phyloP scores from a whole-genome alignment of 2,329 filamentous ascomycete species.

The Colletotrichum limetticola region DNA sequence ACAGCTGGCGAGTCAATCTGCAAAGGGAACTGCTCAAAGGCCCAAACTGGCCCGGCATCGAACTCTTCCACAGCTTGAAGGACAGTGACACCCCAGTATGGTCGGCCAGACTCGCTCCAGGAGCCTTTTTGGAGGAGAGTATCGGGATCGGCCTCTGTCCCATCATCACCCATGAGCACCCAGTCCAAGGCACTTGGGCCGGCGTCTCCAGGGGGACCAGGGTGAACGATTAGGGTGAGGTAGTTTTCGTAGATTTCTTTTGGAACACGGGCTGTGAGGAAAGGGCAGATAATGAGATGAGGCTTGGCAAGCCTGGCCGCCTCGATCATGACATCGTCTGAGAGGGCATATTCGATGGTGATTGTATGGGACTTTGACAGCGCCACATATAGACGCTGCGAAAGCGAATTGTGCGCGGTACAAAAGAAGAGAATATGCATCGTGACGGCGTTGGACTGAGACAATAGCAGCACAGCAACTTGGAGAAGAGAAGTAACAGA shows the following conservation, averaged over 20 bases:
- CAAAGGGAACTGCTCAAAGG: conserved; percentile 53
- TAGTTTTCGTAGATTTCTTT: conserved; percentile 48
- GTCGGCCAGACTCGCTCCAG: conserved; percentile 44
- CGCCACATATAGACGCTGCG: conserved; percentile 50
- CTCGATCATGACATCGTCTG: conserved; percentile 47
- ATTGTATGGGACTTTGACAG: conserved; percentile 48
- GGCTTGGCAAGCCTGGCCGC: conserved; percentile 49
- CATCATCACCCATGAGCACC: conserved; percentile 54
- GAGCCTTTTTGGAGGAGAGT: conserved; percentile 41
- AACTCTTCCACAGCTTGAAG: conserved; percentile 52
- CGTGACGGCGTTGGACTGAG: conserved; percentile 3
- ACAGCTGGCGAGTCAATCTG: conserved; percentile 51
- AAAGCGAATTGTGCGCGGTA: conserved; percentile 56
- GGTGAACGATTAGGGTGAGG: conserved; percentile 53
- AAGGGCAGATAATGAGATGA: conserved; percentile 54
- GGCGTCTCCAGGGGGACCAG: conserved; percentile 53
- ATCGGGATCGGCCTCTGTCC: conserved; percentile 44
- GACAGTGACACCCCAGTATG: conserved; percentile 54
- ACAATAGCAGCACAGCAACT: not conserved
- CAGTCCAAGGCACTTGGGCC: conserved; percentile 55
- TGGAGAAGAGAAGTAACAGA: not conserved
- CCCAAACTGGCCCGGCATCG: conserved; percentile 56
- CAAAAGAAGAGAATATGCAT: conserved; percentile 56
- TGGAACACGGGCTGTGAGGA: conserved; percentile 51
- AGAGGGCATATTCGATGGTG: conserved; percentile 52